Conservation (phyloP, 495 filamentous ascomycete genomes). For the Hypomontagnella monticulosa region DNA sequence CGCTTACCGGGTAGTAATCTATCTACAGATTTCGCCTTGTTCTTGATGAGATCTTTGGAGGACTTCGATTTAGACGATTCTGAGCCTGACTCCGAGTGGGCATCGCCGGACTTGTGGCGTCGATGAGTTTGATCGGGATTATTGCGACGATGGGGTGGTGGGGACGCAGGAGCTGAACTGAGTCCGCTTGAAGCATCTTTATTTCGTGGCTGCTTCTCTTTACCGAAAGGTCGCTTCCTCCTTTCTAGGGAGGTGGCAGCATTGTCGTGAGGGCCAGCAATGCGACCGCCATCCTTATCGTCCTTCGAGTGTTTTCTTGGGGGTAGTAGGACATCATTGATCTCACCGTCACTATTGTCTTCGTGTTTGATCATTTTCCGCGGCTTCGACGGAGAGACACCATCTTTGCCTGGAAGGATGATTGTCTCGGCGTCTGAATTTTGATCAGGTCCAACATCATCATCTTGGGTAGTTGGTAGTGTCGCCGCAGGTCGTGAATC, state of each 20-base stretch:
- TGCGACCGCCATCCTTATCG: constrained; percentile 45
- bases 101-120: constrained; percentile 53
- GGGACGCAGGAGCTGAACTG: constrained; percentile 65
- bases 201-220: constrained; percentile 52
- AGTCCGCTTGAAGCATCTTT: constrained; percentile 62
- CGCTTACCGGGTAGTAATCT: constrained; percentile 54
- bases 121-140: constrained; percentile 47
- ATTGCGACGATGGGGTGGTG: constrained; percentile 41
- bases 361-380: constrained; percentile 77
- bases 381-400: constrained; percentile 72
- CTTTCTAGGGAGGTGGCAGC: constrained; percentile 48
- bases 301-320: constrained; percentile 50
- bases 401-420: constrained; percentile 77
- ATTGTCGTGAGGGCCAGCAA: constrained; percentile 46
- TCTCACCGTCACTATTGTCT: constrained; percentile 66
- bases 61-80: constrained; percentile 52
- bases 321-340: constrained; percentile 46
- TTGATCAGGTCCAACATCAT: constrained; percentile 59
- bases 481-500: constrained; percentile 29
- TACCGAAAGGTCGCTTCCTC: constrained; percentile 58
- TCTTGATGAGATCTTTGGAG: constrained; percentile 48
- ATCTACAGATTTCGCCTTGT: constrained; percentile 52
- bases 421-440: constrained; percentile 87
- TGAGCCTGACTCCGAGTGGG: constrained; percentile 58
- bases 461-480: constrained; percentile 45